A percentile compares a stretch with the other conserved stretches of the same genome.
phyloP scores from a whole-genome alignment of 2,329 filamentous ascomycete genomes.

The Diaporthe helianthi region DNA sequence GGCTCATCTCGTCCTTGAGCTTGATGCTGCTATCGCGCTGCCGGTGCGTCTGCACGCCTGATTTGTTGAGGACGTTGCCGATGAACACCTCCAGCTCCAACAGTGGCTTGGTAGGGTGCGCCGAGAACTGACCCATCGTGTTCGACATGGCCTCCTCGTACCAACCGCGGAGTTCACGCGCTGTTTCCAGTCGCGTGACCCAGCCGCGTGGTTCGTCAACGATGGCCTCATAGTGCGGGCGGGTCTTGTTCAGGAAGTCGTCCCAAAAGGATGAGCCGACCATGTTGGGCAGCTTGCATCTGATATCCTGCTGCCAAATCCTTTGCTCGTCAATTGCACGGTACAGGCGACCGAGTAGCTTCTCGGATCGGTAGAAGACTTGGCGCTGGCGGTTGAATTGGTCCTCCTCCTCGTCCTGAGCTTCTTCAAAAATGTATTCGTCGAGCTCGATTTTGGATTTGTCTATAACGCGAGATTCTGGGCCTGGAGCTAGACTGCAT shows the following conservation, averaged over 20 bases:
- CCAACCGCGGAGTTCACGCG: slow-evolving; percentile 48
- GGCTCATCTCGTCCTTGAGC: slow-evolving; percentile 59
- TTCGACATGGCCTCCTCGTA: slow-evolving; percentile 54
- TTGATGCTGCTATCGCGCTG: slow-evolving; percentile 60
- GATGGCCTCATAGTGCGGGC: slow-evolving; percentile 40
- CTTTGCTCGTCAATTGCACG: slow-evolving; percentile 74
- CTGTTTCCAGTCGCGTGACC: slow-evolving; percentile 46
- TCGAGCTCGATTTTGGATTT: slow-evolving; percentile 52
- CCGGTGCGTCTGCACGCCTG: slow-evolving; percentile 55
- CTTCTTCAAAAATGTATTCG: slow-evolving; percentile 37
- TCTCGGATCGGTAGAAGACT: slow-evolving; percentile 71
- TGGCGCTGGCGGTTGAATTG: slow-evolving; percentile 51
- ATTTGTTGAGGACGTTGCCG: slow-evolving; percentile 61
- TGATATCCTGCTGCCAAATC: slow-evolving; percentile 64
- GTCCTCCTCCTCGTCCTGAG: slow-evolving; percentile 53
- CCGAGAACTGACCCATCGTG: slow-evolving; percentile 52
- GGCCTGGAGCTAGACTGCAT: slow-evolving; percentile 53
- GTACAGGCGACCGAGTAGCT: slow-evolving; percentile 74
- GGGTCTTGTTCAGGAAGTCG: slow-evolving; percentile 45
- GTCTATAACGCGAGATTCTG: slow-evolving; percentile 53
- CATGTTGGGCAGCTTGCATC: slow-evolving; percentile 38
- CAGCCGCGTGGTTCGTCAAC: slow-evolving; percentile 40
- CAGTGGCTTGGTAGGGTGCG: slow-evolving; percentile 52
- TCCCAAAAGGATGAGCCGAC: slow-evolving; percentile 52
- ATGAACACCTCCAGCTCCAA: slow-evolving; percentile 63